Evolutionary conservation across 495 filamentous ascomycete genomes (phyloP), one percentile per base, ranked within the genome.

Genomic region (Acidomyces sp.): DNA sequence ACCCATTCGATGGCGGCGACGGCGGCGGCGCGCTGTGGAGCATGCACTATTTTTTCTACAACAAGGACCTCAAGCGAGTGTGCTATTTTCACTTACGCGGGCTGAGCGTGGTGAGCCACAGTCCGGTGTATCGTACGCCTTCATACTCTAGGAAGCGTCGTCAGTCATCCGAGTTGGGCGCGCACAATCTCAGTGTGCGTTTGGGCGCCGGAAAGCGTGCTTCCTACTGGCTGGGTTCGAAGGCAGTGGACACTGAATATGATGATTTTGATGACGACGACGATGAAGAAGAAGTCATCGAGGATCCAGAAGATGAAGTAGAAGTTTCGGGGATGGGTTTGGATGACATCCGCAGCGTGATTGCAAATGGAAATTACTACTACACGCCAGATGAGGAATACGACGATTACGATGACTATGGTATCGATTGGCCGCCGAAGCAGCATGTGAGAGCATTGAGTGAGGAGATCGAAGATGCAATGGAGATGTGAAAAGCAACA

Each of bases 1-100:
- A 94, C 43, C 82, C 84, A 27, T 75, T 77, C 10, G 87, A 87
- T 42, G 83, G 85, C 42, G 85, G 83, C 18, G 90, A 94, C 44
- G 83, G 92, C 52, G 78, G 82, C 35, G 20, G 6, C 3, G 79
- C 87, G 3, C 83, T 96, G 28, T 97, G 92, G 92, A 87, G 82
- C 46, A 65, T 85, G 41, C 83, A 95, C 57, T 93, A 92, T 59
- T 93, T 97, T 67, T 93, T 96, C 61, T 96, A 94, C 71, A 93
- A 90, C 66, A 93, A 87, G 49, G 64, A 73, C 16, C 71, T 74
- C 52, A 97, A 96, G 65, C 73, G 90, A n/a, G 87, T 97, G 16
- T 88, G 83, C 52, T 96, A 96, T 57, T 62, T 97, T 23, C 90
- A 94, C 54, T 67, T 95, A 23, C 75, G 85, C 36, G 86, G 83